A percentile compares a stretch with the other conserved stretches of the same genome.
phyloP scores from a whole-genome alignment of 768 basidiomycete genomes.

The Crucibulum laeve region DNA sequence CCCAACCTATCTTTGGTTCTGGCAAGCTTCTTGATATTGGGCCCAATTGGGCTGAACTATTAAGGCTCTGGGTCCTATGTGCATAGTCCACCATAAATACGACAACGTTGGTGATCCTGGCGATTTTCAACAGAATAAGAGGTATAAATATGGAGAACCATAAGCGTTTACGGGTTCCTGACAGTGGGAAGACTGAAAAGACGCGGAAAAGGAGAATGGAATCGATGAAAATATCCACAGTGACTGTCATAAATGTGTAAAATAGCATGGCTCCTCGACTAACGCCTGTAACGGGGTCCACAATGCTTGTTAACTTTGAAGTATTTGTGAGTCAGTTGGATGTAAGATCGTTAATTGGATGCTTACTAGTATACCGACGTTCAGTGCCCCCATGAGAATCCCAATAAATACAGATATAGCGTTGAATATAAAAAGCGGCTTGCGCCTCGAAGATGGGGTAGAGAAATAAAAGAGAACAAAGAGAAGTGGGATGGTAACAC shows the following conservation, averaged over 20 bases:
- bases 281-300: neutral
- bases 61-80: neutral
- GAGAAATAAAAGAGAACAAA: slow-evolving; percentile 2
- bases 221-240: neutral
- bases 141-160: neutral
- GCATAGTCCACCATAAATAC: neutral
- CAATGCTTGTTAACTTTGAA: neutral
- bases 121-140: neutral
- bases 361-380: neutral
- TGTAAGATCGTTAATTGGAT: neutral
- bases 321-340: neutral
- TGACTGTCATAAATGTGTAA: neutral
- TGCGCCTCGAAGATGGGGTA: neutral
- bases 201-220: slow-evolving; percentile 1
- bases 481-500: slow-evolving; percentile 2
- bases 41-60: neutral
- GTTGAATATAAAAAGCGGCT: slow-evolving; percentile 4
- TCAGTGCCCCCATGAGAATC: neutral
- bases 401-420: slow-evolving; percentile 1
- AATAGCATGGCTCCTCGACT: neutral
- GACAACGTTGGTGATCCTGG: neutral
- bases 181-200: neutral
- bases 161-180: neutral
- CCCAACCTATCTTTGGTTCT: neutral
- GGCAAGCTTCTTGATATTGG: neutral